phyloP scores from a whole-genome alignment of 306 rosid species.

The Trifolium repens region DNA sequence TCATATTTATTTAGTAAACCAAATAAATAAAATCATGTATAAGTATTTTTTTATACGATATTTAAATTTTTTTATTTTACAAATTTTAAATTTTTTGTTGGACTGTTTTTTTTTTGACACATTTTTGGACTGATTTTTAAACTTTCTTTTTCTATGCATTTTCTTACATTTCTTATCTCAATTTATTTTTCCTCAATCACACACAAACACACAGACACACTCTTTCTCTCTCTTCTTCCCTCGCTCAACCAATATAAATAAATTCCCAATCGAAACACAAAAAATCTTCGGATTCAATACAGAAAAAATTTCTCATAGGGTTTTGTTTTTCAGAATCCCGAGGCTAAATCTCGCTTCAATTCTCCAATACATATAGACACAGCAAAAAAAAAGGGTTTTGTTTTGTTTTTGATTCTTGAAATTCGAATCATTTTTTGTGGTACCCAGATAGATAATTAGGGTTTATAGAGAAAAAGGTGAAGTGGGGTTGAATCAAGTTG shows the following conservation, averaged over 20 bases:
- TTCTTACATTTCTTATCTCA: not conserved
- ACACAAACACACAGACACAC: not conserved
- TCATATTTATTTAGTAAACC: too few species aligned
- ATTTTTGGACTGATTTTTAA: too few species aligned
- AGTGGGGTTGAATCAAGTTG: slow-evolving; percentile 44
- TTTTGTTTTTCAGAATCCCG: slow-evolving; percentile 45
- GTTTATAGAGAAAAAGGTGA: slow-evolving; percentile 39
- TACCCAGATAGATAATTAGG: slow-evolving; percentile 18
- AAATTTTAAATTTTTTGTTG: too few species aligned
- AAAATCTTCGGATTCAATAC: not conserved
- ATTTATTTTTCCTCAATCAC: not conserved
- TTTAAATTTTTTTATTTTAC: too few species aligned
- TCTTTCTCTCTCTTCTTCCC: slow-evolving; percentile 41
- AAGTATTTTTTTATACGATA: too few species aligned
- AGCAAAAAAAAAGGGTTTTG: not conserved
- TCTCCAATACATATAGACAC: not conserved
- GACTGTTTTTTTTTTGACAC: too few species aligned
- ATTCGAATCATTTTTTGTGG: slow-evolving; percentile 25
- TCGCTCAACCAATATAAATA: slow-evolving; percentile 38
- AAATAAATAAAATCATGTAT: too few species aligned
- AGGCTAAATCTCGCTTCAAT: slow-evolving; percentile 44
- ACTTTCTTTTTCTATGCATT: not conserved
- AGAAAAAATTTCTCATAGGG: slow-evolving; percentile 26
- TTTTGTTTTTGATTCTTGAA: slow-evolving; percentile 35
- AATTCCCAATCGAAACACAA: slow-evolving; percentile 10